These are phyloP conservation scores for Nicotiana obtusifolia DNA, from an alignment of 257 asterid species.

Conservation along the genomic window DNA sequence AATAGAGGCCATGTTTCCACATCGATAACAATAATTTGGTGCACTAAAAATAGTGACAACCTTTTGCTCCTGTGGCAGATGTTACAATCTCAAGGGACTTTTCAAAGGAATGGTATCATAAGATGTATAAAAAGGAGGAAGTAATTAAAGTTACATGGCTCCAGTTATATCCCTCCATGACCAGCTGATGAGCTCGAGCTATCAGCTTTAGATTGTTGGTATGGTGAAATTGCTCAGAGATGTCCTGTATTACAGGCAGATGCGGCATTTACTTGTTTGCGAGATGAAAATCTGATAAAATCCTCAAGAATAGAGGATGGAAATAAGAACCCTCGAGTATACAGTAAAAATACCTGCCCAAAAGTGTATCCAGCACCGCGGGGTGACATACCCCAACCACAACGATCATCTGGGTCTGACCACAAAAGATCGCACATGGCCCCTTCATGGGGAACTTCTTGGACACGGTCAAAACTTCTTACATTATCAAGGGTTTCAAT, in stretches of 20 bases:
- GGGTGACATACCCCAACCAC: constrained; percentile 99
- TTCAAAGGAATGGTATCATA: background rate
- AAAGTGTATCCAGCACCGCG: constrained; percentile 99
- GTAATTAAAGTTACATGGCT: constrained; percentile 59
- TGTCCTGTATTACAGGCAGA: constrained; percentile 47
- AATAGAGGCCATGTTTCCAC: constrained; percentile 97
- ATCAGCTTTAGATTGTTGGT: constrained; percentile 75
- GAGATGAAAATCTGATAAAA: background rate
- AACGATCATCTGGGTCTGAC: constrained; percentile 99
- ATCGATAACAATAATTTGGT: constrained; percentile 92
- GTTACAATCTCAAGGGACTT: constrained; percentile 12
- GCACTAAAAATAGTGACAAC: constrained; percentile 95
- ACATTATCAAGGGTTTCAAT: constrained; percentile 88
- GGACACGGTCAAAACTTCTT: constrained; percentile 94
- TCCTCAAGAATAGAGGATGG: background rate
- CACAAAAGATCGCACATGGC: constrained; percentile 96
- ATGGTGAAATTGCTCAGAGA: constrained; percentile 94
- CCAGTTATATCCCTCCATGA: constrained; percentile 98
- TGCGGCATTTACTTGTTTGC: background rate
- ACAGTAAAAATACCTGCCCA: constrained; percentile 60
- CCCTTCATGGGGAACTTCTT: constrained; percentile 99
- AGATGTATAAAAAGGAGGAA: background rate
- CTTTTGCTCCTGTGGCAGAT: constrained; percentile 74
- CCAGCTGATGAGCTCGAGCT: constrained; percentile 97
- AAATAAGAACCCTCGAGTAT: constrained; percentile 6